These are phyloP conservation scores for Saraca asoca DNA, from an alignment of 331 rosid species.

Conservation along the genomic window DNA sequence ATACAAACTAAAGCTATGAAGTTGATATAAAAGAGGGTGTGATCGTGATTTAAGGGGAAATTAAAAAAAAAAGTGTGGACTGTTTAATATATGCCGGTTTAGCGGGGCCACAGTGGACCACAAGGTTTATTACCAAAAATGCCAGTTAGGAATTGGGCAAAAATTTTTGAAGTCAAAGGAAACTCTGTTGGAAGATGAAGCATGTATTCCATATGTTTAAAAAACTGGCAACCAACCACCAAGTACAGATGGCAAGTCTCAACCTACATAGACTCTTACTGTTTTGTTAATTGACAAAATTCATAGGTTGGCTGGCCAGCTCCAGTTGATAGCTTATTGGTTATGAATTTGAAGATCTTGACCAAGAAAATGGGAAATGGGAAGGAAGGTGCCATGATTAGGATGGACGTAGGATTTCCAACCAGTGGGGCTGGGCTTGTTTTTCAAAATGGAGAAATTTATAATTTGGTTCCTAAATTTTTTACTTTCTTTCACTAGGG, in stretches of 20 bases:
- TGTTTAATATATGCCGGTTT: too few relatives aligned
- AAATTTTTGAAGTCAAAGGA: slow-evolving; percentile 28
- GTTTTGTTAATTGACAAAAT: slow-evolving; percentile 12
- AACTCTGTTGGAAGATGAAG: neutral
- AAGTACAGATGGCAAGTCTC: slow-evolving; percentile 20
- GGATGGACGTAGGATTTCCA: too few relatives aligned
- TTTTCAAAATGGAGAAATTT: too few relatives aligned
- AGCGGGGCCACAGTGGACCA: too few relatives aligned
- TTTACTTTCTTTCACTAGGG: too few relatives aligned
- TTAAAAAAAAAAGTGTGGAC: too few relatives aligned
- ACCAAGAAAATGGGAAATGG: slow-evolving; percentile 26
- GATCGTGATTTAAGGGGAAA: too few relatives aligned
- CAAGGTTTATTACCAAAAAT: too few relatives aligned
- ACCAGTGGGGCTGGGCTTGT: too few relatives aligned
- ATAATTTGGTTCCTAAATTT: too few relatives aligned
- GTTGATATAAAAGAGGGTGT: too few relatives aligned
- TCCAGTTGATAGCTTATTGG: neutral
- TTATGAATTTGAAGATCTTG: slow-evolving; percentile 26
- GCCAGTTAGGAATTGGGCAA: slow-evolving; percentile 29
- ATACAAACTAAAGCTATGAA: too few relatives aligned
- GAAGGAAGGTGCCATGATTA: slow-evolving; percentile 14
- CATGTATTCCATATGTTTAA: slow-evolving; percentile 18
- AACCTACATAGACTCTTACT: slow-evolving; percentile 6
- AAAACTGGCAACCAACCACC: slow-evolving; percentile 33
- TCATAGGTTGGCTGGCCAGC: slow-evolving; percentile 9